Base-by-base conservation (phyloP, 768 basidiomycete species). In the Porpolomopsis calyptriformis region DNA sequence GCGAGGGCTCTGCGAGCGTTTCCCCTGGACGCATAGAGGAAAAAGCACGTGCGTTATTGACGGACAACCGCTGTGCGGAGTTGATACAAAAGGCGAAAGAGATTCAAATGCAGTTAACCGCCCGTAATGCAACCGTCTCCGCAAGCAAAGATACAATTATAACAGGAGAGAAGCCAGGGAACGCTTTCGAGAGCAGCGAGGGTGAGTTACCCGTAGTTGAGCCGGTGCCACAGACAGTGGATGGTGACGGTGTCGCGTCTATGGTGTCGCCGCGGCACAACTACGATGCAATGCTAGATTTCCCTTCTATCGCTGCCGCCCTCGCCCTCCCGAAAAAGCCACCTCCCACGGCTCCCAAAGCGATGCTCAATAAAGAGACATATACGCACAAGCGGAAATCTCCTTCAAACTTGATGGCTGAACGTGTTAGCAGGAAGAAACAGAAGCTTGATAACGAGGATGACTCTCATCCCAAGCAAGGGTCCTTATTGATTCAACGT, bases 381-480 rank as follows among this genome's bases (percentile, higher is more conserved):
- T 4, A 39, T 19, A 12, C 33, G 33, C 33, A 34, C 37, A 39
- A 39, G 20, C 37, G 37, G 16, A 39, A 4, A 39, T 19, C 20
- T 4, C 20, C 20, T 10, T 12, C 37, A 19, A 39, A 10, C 37
- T 20, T 20, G 37, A 39, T 39, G 37, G 16, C 10, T 18, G 34
- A 39, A 23, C 22, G 3, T 31, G 45, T 18, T 39, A 10, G 4
- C 4, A 1, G 25, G 25, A 24, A 25, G 36, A 31, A 23, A 18
- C 8, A 18, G 16, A 31, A 34, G 4, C 18, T 2, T 27, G 16
- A 42, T 10, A n/a, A 33, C 38, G n/a, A 33, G 24, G 49, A 46
- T 23, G 57, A 57, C 47, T 14, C 41, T 9, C 24, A 16, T 9
- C 1, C 24, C 27, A 9, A 27, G 11, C 41, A 26, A 14, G 4